Evolutionary conservation across 805 yeast genomes (phyloP).

Genomic region (Myxozyma geophila): DNA sequence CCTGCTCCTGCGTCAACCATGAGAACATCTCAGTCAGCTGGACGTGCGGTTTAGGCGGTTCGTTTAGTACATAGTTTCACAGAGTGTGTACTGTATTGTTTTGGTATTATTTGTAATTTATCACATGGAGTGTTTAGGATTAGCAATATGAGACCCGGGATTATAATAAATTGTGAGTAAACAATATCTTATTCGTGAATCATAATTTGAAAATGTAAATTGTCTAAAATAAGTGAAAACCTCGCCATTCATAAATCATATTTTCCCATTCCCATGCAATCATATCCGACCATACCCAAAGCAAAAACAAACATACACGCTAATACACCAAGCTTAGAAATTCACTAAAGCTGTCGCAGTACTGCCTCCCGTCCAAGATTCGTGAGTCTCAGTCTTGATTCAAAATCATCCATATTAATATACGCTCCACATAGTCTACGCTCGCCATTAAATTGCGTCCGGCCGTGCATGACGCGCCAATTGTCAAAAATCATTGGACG

Average conservation of each 20-base stretch:
- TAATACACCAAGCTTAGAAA: not conserved
- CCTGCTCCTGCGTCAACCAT: not conserved
- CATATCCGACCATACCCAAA: not conserved
- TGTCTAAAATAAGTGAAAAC: too few species aligned
- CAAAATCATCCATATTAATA: constrained; percentile 68
- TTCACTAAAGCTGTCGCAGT: constrained; percentile 12
- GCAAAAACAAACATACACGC: not conserved
- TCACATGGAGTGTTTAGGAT: too few species aligned
- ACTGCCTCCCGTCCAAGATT: constrained; percentile 55
- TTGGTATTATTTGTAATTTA: too few species aligned
- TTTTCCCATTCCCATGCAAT: not conserved
- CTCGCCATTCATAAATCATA: not conserved
- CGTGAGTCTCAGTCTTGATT: constrained; percentile 52
- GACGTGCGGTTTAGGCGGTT: not conserved
- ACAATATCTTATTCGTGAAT: too few species aligned
- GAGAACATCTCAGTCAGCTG: not conserved
- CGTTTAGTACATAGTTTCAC: not conserved
- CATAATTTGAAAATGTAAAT: too few species aligned
- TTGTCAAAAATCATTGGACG: constrained; percentile 70
- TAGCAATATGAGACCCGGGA: too few species aligned
- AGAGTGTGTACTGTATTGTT: not conserved
- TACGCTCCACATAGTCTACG: constrained; percentile 77
- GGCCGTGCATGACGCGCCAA: constrained; percentile 73
- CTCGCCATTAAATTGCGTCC: constrained; percentile 68
- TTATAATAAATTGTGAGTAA: too few species aligned